Conservation (phyloP, 495 filamentous ascomycete genomes). For the Aspergillus bridgeri region DNA sequence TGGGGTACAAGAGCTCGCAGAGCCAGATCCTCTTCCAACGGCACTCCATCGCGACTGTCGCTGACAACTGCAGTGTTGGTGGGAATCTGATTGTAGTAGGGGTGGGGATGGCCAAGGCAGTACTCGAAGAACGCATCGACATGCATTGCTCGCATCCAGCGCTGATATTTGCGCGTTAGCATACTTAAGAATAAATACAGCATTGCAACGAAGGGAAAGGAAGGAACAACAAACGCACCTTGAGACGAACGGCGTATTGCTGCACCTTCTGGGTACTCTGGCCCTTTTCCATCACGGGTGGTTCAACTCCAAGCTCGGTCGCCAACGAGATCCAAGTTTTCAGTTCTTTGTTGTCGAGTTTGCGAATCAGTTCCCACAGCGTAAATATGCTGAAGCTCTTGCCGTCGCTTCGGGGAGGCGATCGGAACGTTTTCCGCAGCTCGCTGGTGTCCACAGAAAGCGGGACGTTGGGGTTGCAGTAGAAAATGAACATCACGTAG, state of each 20-base stretch:
- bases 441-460: constrained; percentile 67
- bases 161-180: constrained; percentile 43
- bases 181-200: not conserved
- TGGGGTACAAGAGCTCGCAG: constrained; percentile 85
- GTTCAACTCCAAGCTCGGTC: constrained; percentile 84
- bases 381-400: constrained; percentile 83
- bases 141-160: constrained; percentile 99
- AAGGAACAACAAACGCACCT: constrained; percentile 51
- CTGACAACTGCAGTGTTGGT: constrained; percentile 56
- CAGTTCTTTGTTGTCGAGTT: constrained; percentile 80
- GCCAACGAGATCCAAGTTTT: constrained; percentile 96
- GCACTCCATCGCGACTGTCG: constrained; percentile 77
- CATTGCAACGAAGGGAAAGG: not conserved
- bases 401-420: constrained; percentile 85
- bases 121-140: constrained; percentile 97
- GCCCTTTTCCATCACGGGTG: constrained; percentile 76
- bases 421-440: constrained; percentile 75
- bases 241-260: constrained; percentile 92
- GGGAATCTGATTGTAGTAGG: constrained; percentile 84
- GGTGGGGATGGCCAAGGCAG: constrained; percentile 71
- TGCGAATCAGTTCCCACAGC: constrained; percentile 79
- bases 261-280: constrained; percentile 97
- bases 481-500: constrained; percentile 84
- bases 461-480: constrained; percentile 81
- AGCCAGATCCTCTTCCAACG: constrained; percentile 88